Evolutionary conservation across 2,329 filamentous ascomycete species (phyloP).

Genomic region (Talaromyces albobiverticillius): DNA sequence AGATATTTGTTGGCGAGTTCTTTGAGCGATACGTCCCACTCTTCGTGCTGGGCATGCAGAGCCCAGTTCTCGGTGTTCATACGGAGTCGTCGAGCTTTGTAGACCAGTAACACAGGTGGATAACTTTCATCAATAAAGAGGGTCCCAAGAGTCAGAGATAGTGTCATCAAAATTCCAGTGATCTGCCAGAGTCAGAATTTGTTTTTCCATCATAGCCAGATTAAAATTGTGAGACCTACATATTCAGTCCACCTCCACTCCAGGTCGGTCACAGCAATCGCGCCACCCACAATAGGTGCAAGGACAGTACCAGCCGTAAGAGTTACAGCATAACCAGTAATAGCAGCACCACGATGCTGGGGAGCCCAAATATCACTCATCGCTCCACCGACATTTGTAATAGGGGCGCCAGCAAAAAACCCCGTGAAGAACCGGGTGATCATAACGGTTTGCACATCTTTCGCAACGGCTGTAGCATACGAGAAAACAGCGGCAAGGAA

Average conservation of each 20-base stretch:
- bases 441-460: neutral
- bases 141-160: constrained; percentile 43
- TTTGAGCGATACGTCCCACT: constrained; percentile 17
- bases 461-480: neutral
- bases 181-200: constrained; percentile 41
- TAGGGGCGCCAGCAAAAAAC: constrained; percentile 61
- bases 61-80: neutral
- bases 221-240: constrained; percentile 47
- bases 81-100: neutral
- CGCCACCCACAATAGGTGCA: constrained; percentile 43
- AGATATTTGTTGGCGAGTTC: neutral
- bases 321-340: constrained; percentile 7
- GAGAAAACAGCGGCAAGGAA: constrained; percentile 32
- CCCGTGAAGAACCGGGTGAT: constrained; percentile 58
- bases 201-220: constrained; percentile 39
- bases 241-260: constrained; percentile 58
- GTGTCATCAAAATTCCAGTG: neutral
- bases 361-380: constrained; percentile 63
- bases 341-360: constrained; percentile 42
- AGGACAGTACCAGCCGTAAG: neutral
- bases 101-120: neutral
- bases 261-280: constrained; percentile 39
- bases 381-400: constrained; percentile 69
- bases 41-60: neutral
- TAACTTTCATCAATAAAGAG: constrained; percentile 46